These are phyloP conservation scores for Elsinoe perseae DNA, from an alignment of 2,329 filamentous ascomycete species.

Conservation along the genomic window DNA sequence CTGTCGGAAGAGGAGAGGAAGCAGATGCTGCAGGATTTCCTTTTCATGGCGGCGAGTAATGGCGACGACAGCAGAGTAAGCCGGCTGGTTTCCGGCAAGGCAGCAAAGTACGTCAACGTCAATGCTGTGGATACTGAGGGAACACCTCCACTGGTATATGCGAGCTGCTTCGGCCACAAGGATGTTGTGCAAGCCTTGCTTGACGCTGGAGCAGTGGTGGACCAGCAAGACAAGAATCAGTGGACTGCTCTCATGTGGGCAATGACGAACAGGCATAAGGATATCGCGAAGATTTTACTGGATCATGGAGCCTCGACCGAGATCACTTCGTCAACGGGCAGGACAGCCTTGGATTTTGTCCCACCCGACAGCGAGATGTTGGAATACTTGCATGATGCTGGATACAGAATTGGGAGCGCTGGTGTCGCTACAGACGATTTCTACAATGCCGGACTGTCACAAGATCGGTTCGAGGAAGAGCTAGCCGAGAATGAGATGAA, in stretches of 20 bases:
- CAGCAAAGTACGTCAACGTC: slow-evolving; percentile 70
- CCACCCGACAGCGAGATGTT: slow-evolving; percentile 94
- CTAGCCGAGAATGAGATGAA: slow-evolving; percentile 95
- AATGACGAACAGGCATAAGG: slow-evolving; percentile 96
- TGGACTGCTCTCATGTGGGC: slow-evolving; percentile 99
- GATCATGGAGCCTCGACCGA: slow-evolving; percentile 94
- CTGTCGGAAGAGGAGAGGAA: slow-evolving; percentile 70
- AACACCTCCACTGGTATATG: slow-evolving; percentile 93
- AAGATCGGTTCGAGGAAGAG: slow-evolving; percentile 93
- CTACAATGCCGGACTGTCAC: slow-evolving; percentile 83
- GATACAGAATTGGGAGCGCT: slow-evolving; percentile 77
- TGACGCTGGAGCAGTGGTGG: slow-evolving; percentile 77
- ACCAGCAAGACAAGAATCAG: slow-evolving; percentile 89
- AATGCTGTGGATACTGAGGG: slow-evolving; percentile 89
- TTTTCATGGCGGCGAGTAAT: slow-evolving; percentile 95
- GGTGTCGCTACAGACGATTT: slow-evolving; percentile 75
- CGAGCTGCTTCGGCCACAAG: slow-evolving; percentile 95
- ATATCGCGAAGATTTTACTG: slow-evolving; percentile 83
- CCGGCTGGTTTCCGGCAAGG: slow-evolving; percentile 65
- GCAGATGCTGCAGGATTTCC: slow-evolving; percentile 71
- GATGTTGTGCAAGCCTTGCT: slow-evolving; percentile 77
- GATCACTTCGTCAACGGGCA: slow-evolving; percentile 85
- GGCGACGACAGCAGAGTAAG: slow-evolving; percentile 78
- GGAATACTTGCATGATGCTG: slow-evolving; percentile 88
- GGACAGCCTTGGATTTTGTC: slow-evolving; percentile 92